phyloP scores from a whole-genome alignment of 805 yeast species.

The Lachancea lanzarotensis region DNA sequence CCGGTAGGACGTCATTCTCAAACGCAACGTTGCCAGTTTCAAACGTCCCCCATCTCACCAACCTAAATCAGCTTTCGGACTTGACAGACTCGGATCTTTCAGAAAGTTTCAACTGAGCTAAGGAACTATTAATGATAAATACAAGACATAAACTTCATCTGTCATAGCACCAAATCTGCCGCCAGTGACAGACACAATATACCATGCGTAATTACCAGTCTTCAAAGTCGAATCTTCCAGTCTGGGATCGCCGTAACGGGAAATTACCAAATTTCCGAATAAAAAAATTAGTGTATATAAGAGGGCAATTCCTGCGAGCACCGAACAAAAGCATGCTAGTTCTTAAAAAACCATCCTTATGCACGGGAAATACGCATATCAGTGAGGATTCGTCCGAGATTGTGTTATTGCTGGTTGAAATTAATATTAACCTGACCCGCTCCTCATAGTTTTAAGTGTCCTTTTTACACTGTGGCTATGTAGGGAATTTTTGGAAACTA shows the following conservation, averaged over 20 bases:
- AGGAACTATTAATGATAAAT: background rate
- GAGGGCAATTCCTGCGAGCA: background rate
- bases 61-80: slow-evolving; percentile 8
- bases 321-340: too few species aligned
- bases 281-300: slow-evolving; percentile 1
- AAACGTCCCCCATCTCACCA: background rate
- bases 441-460: slow-evolving; percentile 41
- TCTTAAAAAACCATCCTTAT: slow-evolving; percentile 67
- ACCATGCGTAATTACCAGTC: too few species aligned
- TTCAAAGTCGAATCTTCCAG: background rate
- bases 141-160: background rate
- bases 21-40: background rate
- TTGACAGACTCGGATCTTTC: slow-evolving; percentile 9
- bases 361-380: slow-evolving; percentile 99
- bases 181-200: too few species aligned
- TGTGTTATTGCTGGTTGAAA: slow-evolving; percentile 99
- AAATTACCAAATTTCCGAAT: background rate
- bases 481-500: slow-evolving; percentile 71
- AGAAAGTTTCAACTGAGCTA: background rate
- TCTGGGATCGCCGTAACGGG: background rate
- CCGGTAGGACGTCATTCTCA: background rate
- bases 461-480: slow-evolving; percentile 37
- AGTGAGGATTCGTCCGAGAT: slow-evolving; percentile 99
- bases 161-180: too few species aligned
- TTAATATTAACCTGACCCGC: slow-evolving; percentile 80